Evolutionary conservation across 2,329 filamentous ascomycete species (phyloP).

Genomic region (Colletotrichum salicis): DNA sequence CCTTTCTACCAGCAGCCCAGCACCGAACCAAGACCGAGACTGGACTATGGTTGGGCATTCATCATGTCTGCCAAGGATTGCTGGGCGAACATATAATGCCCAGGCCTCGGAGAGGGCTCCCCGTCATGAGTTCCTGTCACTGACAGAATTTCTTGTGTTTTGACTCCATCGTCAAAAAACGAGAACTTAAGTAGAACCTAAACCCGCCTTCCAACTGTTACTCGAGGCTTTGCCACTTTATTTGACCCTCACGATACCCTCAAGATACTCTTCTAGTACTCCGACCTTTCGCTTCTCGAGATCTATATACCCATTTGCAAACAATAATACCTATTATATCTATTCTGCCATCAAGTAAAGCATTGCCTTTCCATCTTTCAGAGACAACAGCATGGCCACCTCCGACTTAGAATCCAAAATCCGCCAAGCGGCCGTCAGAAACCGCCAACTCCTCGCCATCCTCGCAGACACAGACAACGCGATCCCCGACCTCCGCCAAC

Average conservation of each 20-base stretch:
- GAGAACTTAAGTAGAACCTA: background rate
- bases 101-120: background rate
- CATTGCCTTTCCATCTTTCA: background rate
- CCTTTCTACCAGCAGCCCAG: background rate
- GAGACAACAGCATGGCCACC: slow-evolving; percentile 5
- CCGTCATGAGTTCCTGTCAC: no score
- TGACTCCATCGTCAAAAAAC: background rate
- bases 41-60: background rate
- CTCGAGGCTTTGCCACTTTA: background rate
- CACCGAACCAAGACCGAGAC: background rate
- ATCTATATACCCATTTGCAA: background rate
- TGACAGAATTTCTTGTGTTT: background rate
- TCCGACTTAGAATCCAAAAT: slow-evolving; percentile 49
- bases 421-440: slow-evolving; percentile 50
- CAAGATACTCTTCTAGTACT: background rate
- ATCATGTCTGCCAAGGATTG: slow-evolving; percentile 10
- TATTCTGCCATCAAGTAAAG: background rate
- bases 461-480: slow-evolving; percentile 63
- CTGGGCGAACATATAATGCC: background rate
- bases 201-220: background rate
- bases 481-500: slow-evolving; percentile 55
- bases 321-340: background rate
- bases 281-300: no score
- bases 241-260: background rate
- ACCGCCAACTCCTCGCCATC: slow-evolving; percentile 55